A percentile compares a stretch with the other conserved stretches of the same genome.
Conservation (phyloP, 1,284 basidiomycete species). For the Pyrrhoderma noxium region DNA sequence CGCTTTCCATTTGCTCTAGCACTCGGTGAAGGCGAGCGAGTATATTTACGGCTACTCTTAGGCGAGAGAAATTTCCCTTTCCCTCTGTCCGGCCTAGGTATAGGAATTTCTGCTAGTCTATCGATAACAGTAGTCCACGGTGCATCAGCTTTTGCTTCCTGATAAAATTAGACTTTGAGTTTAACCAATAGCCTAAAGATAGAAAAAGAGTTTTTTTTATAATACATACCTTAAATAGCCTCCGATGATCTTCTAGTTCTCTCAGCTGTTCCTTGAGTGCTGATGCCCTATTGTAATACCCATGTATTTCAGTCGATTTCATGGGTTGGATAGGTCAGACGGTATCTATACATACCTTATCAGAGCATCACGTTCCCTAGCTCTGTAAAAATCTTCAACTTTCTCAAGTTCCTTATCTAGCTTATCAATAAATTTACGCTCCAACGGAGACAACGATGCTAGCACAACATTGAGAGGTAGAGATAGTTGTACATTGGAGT, state of each 20-base stretch:
- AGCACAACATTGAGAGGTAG: slow-evolving; percentile 8
- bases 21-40: slow-evolving; percentile 10
- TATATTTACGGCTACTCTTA: background rate
- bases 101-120: background rate
- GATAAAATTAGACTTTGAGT: background rate
- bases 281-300: background rate
- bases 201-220: background rate
- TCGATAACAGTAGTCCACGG: slow-evolving; percentile 19
- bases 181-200: background rate
- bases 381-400: slow-evolving; percentile 76
- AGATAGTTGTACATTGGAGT: background rate
- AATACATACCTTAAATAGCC: slow-evolving; percentile 11
- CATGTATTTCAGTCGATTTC: too few species aligned
- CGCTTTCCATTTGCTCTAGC: slow-evolving; percentile 1
- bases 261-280: slow-evolving; percentile 64
- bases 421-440: slow-evolving; percentile 66
- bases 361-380: slow-evolving; percentile 64
- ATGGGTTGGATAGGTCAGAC: too few species aligned
- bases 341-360: slow-evolving; percentile 30
- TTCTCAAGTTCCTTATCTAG: slow-evolving; percentile 75
- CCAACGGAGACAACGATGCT: slow-evolving; percentile 13
- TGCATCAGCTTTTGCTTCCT: slow-evolving; percentile 17
- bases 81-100: background rate
- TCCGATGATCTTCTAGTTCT: slow-evolving; percentile 60
- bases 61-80: too few species aligned